Percentiles rank a stretch among this genome's conserved stretches.
Conservation (phyloP, 805 yeast genomes). For the Candida yuanshanica region DNA sequence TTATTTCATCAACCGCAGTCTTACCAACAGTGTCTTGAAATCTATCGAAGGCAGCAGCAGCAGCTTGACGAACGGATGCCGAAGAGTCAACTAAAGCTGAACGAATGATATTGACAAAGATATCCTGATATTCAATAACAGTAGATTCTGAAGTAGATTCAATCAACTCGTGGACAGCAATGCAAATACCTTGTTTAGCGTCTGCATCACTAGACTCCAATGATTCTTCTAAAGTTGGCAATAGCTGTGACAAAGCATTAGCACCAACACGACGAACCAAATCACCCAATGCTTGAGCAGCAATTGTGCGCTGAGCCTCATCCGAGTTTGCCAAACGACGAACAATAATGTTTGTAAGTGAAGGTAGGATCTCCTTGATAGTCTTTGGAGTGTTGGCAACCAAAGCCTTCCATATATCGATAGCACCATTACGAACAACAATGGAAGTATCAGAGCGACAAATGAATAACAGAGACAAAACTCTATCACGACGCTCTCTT, state of each 20-base stretch:
- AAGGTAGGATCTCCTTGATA: conserved; percentile 84
- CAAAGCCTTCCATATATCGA: conserved; percentile 94
- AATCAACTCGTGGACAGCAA: conserved; percentile 83
- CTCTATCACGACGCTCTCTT: conserved; percentile 78
- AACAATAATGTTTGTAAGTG: conserved; percentile 74
- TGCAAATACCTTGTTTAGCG: conserved; percentile 93
- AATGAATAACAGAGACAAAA: conserved; percentile 79
- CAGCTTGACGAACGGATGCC: conserved; percentile 76
- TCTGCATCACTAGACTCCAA: conserved; percentile 60
- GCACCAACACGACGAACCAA: conserved; percentile 91
- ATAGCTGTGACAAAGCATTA: conserved; percentile 72
- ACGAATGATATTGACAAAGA: conserved; percentile 69
- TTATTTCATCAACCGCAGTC: conserved; percentile 78
- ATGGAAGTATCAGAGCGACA: conserved; percentile 91
- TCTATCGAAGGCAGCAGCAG: conserved; percentile 86
- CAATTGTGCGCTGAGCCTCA: conserved; percentile 73
- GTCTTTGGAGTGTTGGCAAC: conserved; percentile 95
- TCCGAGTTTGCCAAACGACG: conserved; percentile 80
- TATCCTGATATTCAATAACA: conserved; percentile 57
- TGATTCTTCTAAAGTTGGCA: conserved; percentile 77
- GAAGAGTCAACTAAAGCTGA: conserved; percentile 73
- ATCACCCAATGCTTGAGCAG: conserved; percentile 92
- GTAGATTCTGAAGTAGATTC: conserved; percentile 62
- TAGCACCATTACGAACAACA: conserved; percentile 80
- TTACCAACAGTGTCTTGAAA: conserved; percentile 80